Base-by-base conservation (phyloP, 2,329 filamentous ascomycete species). In the Exophiala sideris region DNA sequence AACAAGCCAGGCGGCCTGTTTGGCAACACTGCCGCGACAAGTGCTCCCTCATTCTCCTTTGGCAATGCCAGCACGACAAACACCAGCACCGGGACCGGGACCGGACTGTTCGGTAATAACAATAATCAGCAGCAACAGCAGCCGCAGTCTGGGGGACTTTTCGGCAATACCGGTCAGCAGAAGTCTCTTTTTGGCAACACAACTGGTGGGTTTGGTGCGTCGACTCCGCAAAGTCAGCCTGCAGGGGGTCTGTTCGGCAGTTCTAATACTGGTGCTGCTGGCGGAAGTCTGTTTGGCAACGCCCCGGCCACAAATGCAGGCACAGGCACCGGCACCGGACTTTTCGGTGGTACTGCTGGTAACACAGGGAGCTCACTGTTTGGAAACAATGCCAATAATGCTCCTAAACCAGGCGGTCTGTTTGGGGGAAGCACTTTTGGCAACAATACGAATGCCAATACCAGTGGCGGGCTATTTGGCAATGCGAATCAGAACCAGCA, bases 371-470 rank as follows among this genome's bases (percentile, higher is more conserved):
- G 65, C 41, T 66, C 69, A 35, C 67, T 77, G 10, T 76, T 76
- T 48, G 73, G 72, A 63, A 38, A 65, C 67, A 78, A 61, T 73
- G 70, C 42, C 79, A 82, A 62, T 76, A 75, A 64, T 76, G 80
- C 61, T 73, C 69, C 66, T 53, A 70, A 72, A 40, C 74, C 74
- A 39, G 69, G 73, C 45, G 71, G 75, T 38, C 68, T 82, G 7
- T 81, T 82, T 49, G 56, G 56, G 42, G 45, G 55, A 45, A 60
- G 57, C 45, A 52, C 61, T 11, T 62, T 64, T 40, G 60, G 62
- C 3, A 54, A 52, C 40, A 57, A 45, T 29, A 59, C 54, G 16
- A 52, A 55, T 8, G 32, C 21, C 6, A 53, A 42, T 32, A 35
- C 62, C 68, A 73, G 36, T 47, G 64, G 67, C 38, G 67, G 71